Percentiles rank a stretch among this genome's conserved stretches.
Conservation (phyloP, 768 basidiomycete genomes). For the Boletus subparvulus region DNA sequence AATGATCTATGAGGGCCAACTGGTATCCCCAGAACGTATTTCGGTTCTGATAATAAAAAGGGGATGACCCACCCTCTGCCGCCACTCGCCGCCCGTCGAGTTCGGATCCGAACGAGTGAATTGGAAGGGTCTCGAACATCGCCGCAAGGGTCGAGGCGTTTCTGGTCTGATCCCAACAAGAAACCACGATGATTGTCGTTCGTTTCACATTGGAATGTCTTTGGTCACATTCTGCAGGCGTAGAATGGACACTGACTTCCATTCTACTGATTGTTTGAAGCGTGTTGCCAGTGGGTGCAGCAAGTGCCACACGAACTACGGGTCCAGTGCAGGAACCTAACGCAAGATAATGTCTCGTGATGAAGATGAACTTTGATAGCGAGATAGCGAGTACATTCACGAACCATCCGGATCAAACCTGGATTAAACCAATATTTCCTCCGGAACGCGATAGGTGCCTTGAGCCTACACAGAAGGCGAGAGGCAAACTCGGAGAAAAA, state of each 20-base stretch:
- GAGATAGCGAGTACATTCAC: background rate
- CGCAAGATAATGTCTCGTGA: background rate
- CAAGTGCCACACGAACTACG: background rate
- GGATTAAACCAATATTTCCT: slow-evolving; percentile 1
- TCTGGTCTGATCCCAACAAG: background rate
- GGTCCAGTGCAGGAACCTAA: slow-evolving; percentile 2
- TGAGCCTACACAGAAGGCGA: background rate
- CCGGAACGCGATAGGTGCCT: background rate
- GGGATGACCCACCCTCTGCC: background rate
- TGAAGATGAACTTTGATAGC: background rate
- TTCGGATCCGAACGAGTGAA: background rate
- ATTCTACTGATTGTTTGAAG: background rate
- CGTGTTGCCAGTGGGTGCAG: background rate
- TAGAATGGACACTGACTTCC: slow-evolving; percentile 1
- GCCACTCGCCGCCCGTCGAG: background rate
- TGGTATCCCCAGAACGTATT: background rate
- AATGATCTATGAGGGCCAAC: background rate
- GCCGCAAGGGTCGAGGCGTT: background rate
- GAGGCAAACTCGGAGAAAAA: background rate
- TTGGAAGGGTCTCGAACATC: background rate
- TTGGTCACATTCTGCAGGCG: background rate
- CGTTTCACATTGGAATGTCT: background rate
- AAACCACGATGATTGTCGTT: background rate
- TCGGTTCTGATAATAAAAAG: background rate
- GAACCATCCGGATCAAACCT: background rate